Base-by-base conservation (phyloP, 306 rosid genomes). In the Fragaria vesca region DNA sequence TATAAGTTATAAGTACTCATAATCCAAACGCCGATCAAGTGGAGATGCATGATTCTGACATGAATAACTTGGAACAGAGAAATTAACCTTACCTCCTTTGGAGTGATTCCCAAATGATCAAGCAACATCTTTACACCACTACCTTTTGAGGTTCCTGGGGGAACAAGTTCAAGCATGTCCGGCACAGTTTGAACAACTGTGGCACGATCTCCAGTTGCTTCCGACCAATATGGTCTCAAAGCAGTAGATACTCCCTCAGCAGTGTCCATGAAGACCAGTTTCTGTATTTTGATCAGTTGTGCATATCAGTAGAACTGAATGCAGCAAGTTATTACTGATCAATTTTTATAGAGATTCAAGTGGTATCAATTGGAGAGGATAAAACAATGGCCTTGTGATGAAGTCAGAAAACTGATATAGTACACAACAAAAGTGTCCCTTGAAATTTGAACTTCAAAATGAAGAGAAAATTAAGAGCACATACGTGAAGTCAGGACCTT, bases 101-200 rank as follows among this genome's bases (percentile, higher is more conserved):
- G 78, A 75, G 90, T 77, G 77, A 87, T 80, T 77, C 92, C 96
- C 81, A 95, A 81, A 80, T 93, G 97, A 85, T 93, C 97, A 9
- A 95, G 97, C 71, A 95, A 84, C 62, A 89, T 36, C 83, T 90
- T 84, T 15, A 95, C 97, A 71, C 99, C 97, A 75, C 82, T 86
- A 69, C 99, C 99, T 82, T 95, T 93, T 6, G 94, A 91, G 82
- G 97, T 89, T 81, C 93, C 94, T 48, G 79, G 81, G 24, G 97
- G 99, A 60, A 95, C 97, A 82, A 95, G 91, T 82, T 95, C 99
- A 45, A 95, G 97, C 90, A 91, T 87, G 76, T 95, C 91, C 15
- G 90, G 90, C 76, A 89, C 93, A 73, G 99, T 91, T 86, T 95
- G 98, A 76, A 95, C 89, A 77, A 92, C 91, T 16, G 76, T 76